Base-by-base conservation (phyloP, 768 basidiomycete species). In the Strobilomyces confusus region DNA sequence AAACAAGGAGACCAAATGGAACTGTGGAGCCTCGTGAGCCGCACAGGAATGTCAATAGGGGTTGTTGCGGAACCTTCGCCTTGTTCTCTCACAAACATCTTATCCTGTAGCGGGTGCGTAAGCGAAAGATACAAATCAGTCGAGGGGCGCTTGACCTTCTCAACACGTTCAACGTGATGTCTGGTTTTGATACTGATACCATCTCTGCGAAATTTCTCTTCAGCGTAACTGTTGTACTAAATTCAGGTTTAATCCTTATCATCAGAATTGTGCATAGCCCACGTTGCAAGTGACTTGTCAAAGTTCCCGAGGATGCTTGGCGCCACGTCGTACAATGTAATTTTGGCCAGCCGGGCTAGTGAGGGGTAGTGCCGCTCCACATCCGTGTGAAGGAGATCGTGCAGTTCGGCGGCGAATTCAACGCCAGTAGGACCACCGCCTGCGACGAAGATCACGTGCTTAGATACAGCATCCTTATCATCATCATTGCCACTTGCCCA, bases 281-380 rank as follows among this genome's bases (percentile, higher is more conserved):
- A 88, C 83, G 79, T 71, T 22, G 80, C 77, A 47, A 92, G 72
- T 8, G 76, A 80, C 59, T 75, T 75, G 65, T 94, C 91, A 58
- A 94, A 95, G 11, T 61, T 77, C 14, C 83, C 83, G 2, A 95
- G 76, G 50, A 95, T 93, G 43, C 74, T 77, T 0, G 87, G 81
- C 4, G 89, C 89, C 11, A 90, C 87, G 61, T 94, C 92, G 63
- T 90, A 90, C 14, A 95, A 70, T 4, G 86, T 86, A 55, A 94
- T 92, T 51, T 78, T 80, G 13, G 82, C 80, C 47, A 89, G 63
- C 42, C 76, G 77, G 2, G 81, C 80, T 9, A 93, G 77, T 4
- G 73, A 66, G 3, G 89, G 86, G 64, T 84, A 89, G 60, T 86
- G 77, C 22, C 67, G 68, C 19, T 69, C 63, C 26, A 90, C 76